Base-by-base conservation (phyloP, 2,329 filamentous ascomycete genomes). In the Madurella mycetomatis region DNA sequence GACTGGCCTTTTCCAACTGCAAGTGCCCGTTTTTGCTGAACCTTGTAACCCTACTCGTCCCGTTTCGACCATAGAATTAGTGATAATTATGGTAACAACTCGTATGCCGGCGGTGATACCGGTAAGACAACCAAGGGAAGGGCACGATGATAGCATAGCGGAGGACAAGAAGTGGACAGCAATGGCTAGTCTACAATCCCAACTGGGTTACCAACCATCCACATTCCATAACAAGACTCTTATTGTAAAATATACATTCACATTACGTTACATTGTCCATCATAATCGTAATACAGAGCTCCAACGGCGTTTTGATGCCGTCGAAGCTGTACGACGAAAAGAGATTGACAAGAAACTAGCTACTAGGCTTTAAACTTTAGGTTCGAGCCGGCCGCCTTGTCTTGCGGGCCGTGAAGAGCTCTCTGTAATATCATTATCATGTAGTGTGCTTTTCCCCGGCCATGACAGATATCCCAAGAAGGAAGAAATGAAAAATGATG, bases 381-480 rank as follows among this genome's bases (percentile, higher is more conserved):
- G 17, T 42, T 16, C 9, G 41, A 42, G 41, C 16, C 41, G 15
- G 16, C 25, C 25, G 25, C 25, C 25, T 25, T 7, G 25, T 25
- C 7, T 25, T 25, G 25, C 25, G 25, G 25, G 42, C 18, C 42
- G 18, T 43, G 5, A 30, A 30, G 42, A 37, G 34, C 34, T 37
- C 19, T 47, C 13, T 47, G 25, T 25, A 25, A 47, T 47, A 37
- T 47, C 44, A 47, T 47, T 46, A 46, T 19, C 42, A 44, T 19
- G 15, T 44, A 25, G 25, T 25, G 25, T 15, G 19, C 12, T 8
- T 17, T 30, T 31, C 31, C 25, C 18, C 34, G 9, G 34, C 34
- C 34, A 37, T 37, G 34, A 37, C 34, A 18, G 19, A 44, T 44
- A n/a, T n/a, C 19, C 42, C 18, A 31, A 31, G 19, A 44, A 44